Percentiles rank a stretch among this genome's conserved stretches.
Evolutionary conservation across 495 filamentous ascomycete species (phyloP).

Genomic region (Neurospora discreta): DNA sequence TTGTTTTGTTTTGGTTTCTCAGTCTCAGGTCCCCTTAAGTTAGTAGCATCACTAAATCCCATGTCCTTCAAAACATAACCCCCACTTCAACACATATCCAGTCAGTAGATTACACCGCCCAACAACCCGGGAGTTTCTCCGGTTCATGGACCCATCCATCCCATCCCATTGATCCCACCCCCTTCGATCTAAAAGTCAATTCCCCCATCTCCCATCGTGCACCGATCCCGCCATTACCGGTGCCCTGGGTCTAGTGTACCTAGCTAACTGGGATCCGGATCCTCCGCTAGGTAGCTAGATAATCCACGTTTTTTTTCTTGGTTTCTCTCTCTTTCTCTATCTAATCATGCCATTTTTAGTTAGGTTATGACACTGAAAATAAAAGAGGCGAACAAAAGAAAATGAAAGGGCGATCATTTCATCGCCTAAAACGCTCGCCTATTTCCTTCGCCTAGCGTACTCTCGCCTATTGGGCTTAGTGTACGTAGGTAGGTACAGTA

Average conservation of each 20-base stretch:
- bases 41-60: background rate
- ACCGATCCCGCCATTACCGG: background rate
- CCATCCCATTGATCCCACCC: background rate
- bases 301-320: background rate
- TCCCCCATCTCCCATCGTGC: background rate
- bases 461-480: no score
- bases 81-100: background rate
- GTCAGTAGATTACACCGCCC: background rate
- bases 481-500: no score
- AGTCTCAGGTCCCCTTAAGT: background rate
- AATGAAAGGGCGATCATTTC: background rate
- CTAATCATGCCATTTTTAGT: background rate
- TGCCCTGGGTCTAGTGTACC: background rate
- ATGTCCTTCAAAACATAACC: background rate
- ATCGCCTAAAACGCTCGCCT: background rate
- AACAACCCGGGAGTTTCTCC: background rate
- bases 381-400: background rate
- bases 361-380: background rate
- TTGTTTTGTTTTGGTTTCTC: background rate
- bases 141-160: background rate
- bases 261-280: background rate
- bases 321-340: background rate
- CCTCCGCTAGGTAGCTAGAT: background rate
- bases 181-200: background rate
- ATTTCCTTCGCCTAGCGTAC: no score